Conservation (phyloP, 768 basidiomycete genomes). For the Mycena galericulata region DNA sequence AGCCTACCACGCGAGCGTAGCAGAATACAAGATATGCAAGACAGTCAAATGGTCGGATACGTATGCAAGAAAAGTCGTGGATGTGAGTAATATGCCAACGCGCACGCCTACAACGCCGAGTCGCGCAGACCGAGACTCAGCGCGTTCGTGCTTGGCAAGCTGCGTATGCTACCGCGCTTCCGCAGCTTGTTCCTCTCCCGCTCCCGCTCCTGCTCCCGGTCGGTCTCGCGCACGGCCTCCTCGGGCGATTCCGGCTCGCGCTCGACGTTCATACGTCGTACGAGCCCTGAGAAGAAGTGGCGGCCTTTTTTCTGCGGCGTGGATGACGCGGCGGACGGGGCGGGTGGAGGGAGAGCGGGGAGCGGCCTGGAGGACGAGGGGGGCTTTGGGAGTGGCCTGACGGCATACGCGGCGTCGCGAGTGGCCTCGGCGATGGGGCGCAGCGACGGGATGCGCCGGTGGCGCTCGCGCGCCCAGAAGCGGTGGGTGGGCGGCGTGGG, state of each 20-base stretch:
- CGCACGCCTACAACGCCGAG: background rate
- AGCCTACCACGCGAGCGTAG: background rate
- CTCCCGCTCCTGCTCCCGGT: background rate
- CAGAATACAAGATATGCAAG: conserved; percentile 20
- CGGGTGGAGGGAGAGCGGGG: background rate
- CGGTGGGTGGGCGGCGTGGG: conserved; percentile 13
- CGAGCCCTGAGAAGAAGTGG: conserved; percentile 23
- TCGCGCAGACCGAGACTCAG: background rate
- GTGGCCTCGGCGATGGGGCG: conserved; percentile 24
- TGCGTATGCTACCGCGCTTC: conserved; percentile 19
- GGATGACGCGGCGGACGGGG: background rate
- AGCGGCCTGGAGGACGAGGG: background rate
- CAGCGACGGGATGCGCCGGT: conserved; percentile 19
- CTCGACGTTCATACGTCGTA: conserved; percentile 9
- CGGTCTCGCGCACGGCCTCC: background rate
- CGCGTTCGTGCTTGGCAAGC: background rate
- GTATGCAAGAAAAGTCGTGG: background rate
- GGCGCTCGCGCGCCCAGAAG: conserved; percentile 26
- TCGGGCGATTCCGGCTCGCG: background rate
- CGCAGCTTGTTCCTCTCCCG: conserved; percentile 14
- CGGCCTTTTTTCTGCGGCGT: conserved; percentile 9
- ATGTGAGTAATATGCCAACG: background rate
- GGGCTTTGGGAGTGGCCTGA: conserved; percentile 10
- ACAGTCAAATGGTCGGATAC: background rate
- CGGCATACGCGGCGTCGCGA: conserved; percentile 1